Conservation (phyloP, 192 early-diverging fungal genomes). For the Gigaspora rosea region DNA sequence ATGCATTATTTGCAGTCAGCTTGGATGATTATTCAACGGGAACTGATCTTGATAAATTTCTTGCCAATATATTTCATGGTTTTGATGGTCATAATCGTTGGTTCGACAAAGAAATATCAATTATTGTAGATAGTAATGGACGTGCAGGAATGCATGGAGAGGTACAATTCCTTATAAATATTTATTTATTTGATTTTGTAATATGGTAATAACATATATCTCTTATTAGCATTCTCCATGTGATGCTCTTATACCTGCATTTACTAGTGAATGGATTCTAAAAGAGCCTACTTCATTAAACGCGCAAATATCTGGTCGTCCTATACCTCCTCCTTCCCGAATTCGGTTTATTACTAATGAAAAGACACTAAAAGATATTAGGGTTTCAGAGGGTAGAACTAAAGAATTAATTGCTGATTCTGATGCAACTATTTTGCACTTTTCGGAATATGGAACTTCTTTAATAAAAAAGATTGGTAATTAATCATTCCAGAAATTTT, state of each 20-base stretch:
- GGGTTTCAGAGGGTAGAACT: conserved; percentile 55
- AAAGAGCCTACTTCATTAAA: conserved; percentile 43
- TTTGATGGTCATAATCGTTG: conserved; percentile 81
- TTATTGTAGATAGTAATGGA: conserved; percentile 77
- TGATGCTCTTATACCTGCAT: conserved; percentile 76
- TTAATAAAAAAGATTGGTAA: conserved; percentile 76
- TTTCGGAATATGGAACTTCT: conserved; percentile 68
- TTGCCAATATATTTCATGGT: conserved; percentile 60
- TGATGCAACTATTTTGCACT: conserved; percentile 64
- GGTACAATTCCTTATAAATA: conserved; percentile 22
- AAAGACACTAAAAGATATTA: conserved; percentile 39
- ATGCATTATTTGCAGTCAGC: conserved; percentile 71
- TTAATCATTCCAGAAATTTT: no score
- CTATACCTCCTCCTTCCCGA: conserved; percentile 35
- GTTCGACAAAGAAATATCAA: conserved; percentile 82
- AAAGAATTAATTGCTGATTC: conserved; percentile 57
- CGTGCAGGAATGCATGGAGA: conserved; percentile 63
- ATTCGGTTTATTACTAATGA: conserved; percentile 41
- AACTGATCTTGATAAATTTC: conserved; percentile 34
- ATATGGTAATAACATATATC: conserved; percentile 4
- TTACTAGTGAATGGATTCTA: conserved; percentile 55
- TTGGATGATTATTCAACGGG: conserved; percentile 70
- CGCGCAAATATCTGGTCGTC: conserved; percentile 34
- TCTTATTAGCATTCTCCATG: conserved; percentile 71
- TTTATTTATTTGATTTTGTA: conserved; percentile 32